These are phyloP conservation scores for Mucor irregularis DNA, from an alignment of 371 early-diverging fungal species.

Conservation along the genomic window DNA sequence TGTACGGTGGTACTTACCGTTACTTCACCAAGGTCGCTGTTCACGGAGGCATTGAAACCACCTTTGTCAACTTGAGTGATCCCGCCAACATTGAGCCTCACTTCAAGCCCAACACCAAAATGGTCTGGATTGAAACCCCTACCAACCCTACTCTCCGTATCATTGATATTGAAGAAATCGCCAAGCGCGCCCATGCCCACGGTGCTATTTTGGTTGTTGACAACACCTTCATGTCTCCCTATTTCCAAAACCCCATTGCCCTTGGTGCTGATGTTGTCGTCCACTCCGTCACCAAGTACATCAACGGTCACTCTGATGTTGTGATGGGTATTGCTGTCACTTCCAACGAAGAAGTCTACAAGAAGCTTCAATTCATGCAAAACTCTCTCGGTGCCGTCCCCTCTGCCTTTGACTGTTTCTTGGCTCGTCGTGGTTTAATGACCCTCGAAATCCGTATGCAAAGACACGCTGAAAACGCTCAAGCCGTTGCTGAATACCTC, in stretches of 20 bases:
- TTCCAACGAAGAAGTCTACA: conserved; percentile 69
- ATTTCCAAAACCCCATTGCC: conserved; percentile 91
- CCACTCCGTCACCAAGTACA: conserved; percentile 97
- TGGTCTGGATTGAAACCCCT: conserved; percentile 96
- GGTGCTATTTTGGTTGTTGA: conserved; percentile 90
- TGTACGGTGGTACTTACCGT: conserved; percentile 97
- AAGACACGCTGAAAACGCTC: conserved; percentile 86
- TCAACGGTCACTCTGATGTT: conserved; percentile 98
- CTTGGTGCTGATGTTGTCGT: conserved; percentile 97
- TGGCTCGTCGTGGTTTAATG: conserved; percentile 95
- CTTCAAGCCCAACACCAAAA: conserved; percentile 77
- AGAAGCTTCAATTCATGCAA: conserved; percentile 87
- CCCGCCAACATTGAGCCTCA: conserved; percentile 67
- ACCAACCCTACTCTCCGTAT: conserved; percentile 96
- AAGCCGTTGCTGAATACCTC: conserved; percentile 73
- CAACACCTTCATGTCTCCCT: conserved; percentile 98
- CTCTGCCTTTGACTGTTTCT: conserved; percentile 96
- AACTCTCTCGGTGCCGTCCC: conserved; percentile 96
- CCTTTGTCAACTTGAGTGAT: conserved; percentile 88
- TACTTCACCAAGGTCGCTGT: conserved; percentile 94
- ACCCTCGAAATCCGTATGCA: conserved; percentile 95
- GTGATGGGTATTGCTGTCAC: conserved; percentile 95
- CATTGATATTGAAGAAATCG: conserved; percentile 89
- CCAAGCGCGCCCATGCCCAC: conserved; percentile 78
- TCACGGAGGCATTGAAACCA: conserved; percentile 68